These are phyloP conservation scores for Perilla frutescens DNA, from an alignment of 257 asterid species.

Conservation along the genomic window DNA sequence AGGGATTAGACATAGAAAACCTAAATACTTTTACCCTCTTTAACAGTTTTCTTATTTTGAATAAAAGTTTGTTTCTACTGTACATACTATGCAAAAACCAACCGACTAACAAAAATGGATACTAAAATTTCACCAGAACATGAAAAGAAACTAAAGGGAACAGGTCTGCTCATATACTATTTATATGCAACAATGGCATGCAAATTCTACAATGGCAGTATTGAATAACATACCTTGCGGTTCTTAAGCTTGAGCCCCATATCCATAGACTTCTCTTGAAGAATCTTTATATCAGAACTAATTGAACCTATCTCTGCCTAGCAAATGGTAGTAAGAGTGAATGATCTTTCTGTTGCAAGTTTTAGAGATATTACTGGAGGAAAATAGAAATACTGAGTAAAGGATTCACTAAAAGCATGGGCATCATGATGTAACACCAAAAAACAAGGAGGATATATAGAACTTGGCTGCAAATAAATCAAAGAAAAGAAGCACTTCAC, in stretches of 20 bases:
- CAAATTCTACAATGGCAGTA: constrained; percentile 10
- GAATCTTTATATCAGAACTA: constrained; percentile 95
- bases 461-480: neutral
- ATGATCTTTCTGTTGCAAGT: constrained; percentile 31
- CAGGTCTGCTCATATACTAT: constrained; percentile 9
- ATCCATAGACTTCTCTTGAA: constrained; percentile 98
- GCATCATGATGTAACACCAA: constrained; percentile 25
- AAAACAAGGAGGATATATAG: constrained; percentile 22
- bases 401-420: constrained; percentile 15
- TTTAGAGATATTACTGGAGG: neutral
- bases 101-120: neutral
- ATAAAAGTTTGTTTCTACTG: neutral
- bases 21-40: constrained; percentile 2
- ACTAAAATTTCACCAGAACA: neutral
- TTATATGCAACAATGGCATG: constrained; percentile 5
- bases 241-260: constrained; percentile 98
- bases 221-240: constrained; percentile 72
- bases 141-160: constrained; percentile 8
- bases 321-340: constrained; percentile 35
- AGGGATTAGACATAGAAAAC: constrained; percentile 19
- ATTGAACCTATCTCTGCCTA: constrained; percentile 97
- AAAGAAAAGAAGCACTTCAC: constrained; percentile 16
- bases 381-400: constrained; percentile 5
- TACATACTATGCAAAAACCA: constrained; percentile 4
- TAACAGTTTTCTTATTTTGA: constrained; percentile 2